These are phyloP conservation scores for Cymodocea nodosa DNA, from an alignment of 116 monocot species.

Conservation along the genomic window DNA sequence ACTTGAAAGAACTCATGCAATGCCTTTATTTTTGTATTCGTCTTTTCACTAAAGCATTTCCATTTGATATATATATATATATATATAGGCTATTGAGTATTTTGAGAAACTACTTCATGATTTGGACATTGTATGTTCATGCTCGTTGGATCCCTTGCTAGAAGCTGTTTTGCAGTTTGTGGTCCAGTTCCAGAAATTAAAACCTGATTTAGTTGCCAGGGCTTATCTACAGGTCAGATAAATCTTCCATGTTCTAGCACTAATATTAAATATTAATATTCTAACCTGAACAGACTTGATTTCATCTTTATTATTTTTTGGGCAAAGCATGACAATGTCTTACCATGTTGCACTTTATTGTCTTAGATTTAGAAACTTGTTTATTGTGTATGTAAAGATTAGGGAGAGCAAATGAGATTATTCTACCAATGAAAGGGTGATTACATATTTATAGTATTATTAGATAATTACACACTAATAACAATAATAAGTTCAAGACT, in stretches of 20 bases:
- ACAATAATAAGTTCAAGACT: too few species aligned
- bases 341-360: too few species aligned
- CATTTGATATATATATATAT: neutral
- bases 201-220: conserved; percentile 92
- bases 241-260: neutral
- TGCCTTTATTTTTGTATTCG: neutral
- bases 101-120: conserved; percentile 91
- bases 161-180: conserved; percentile 59
- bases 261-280: neutral
- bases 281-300: too few species aligned
- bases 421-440: too few species aligned
- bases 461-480: too few species aligned
- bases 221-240: conserved; percentile 73
- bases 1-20: neutral
- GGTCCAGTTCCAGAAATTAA: conserved; percentile 70
- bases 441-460: too few species aligned
- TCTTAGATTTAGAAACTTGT: too few species aligned
- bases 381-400: too few species aligned
- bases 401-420: too few species aligned
- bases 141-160: conserved; percentile 47
- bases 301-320: too few species aligned
- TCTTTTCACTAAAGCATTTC: neutral
- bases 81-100: conserved; percentile 56
- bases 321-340: too few species aligned
- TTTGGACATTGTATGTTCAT: conserved; percentile 64